Base-by-base conservation (phyloP, 768 basidiomycete species). In the Lactarius quietus region DNA sequence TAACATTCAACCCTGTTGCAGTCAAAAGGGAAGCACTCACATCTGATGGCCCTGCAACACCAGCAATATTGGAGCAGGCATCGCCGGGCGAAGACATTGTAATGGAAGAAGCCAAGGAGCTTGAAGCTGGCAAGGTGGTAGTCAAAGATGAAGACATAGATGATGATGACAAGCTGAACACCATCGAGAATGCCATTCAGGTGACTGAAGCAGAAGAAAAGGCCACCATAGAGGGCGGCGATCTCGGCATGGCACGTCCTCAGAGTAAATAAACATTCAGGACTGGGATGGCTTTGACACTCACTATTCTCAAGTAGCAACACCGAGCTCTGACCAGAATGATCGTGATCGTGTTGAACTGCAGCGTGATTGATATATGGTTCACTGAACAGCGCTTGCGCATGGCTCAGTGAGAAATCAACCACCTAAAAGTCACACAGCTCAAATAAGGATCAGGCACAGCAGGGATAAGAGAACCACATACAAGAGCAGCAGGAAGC, bases 281-380 rank as follows among this genome's bases (percentile, higher is more conserved):
- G 57, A 79, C 86, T 5, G 95, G 97, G 8, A 85, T 99, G 82
- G 93, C 92, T 9, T 88, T 92, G 23, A 93, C 94, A 1, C 81
- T 99, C 51, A 88, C 85, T 66, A 85, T 99, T 63, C 85, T 99
- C 6, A 87, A 92, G 48, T 87, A 94, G 69, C 94, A 97, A 76
- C 83, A 12, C 81, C 87, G 2, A 77, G 79, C 7, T 76, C 85
- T 0, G 90, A 95, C 65, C 84, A 85, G 65, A 69, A 72, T 17
- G 88, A 92, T 4, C 89, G 95, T 39, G 97, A 99, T 75, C 82
- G 80, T 59, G 82, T 87, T 4, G 94, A 98, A 75, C 81, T 83
- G 63, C 89, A 95, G 72, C 84, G 90, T 29, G 95, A 98, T 76
- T 67, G 89, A 2, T 99, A n/a, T n/a, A n/a, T n/a, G n/a, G n/a